Evolutionary conservation across 805 yeast genomes (phyloP).

Genomic region (Wickerhamomyces pijperi): DNA sequence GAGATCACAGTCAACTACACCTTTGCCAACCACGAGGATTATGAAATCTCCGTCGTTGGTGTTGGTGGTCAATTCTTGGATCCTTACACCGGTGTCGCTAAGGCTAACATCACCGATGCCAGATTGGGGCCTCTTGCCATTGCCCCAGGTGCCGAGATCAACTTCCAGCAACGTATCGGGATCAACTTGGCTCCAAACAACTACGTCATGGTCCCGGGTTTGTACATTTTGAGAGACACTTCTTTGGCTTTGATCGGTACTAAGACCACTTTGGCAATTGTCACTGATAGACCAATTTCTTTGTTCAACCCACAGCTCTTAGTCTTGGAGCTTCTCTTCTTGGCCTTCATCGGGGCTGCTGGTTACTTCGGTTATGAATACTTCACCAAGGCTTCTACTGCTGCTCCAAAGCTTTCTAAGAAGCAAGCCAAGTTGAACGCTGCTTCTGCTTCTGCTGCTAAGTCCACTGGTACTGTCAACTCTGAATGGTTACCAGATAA

Average conservation of each 20-base stretch:
- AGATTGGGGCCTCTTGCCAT: slow-evolving; percentile 50
- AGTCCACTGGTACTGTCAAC: slow-evolving; percentile 29
- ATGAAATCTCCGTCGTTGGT: slow-evolving; percentile 44
- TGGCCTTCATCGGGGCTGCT: slow-evolving; percentile 34
- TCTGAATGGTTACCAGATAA: slow-evolving; percentile 48
- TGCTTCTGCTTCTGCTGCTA: slow-evolving; percentile 18
- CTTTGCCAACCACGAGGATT: slow-evolving; percentile 42
- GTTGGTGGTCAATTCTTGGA: slow-evolving; percentile 56
- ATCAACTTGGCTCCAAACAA: slow-evolving; percentile 46
- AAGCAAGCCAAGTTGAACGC: slow-evolving; percentile 13
- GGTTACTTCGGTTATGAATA: slow-evolving; percentile 35
- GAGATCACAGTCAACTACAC: slow-evolving; percentile 38
- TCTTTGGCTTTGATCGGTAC: slow-evolving; percentile 44
- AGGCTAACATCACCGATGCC: slow-evolving; percentile 55
- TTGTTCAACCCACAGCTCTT: slow-evolving; percentile 64
- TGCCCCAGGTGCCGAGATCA: slow-evolving; percentile 34
- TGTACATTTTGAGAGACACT: slow-evolving; percentile 40
- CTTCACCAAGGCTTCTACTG: slow-evolving; percentile 20
- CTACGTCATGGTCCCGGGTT: slow-evolving; percentile 48
- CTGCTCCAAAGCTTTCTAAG: slow-evolving; percentile 4
- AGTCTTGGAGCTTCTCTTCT: slow-evolving; percentile 44
- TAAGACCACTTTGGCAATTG: slow-evolving; percentile 42
- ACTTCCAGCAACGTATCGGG: slow-evolving; percentile 48
- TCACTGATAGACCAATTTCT: slow-evolving; percentile 58
- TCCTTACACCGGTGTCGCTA: slow-evolving; percentile 37